A percentile compares a stretch with the other conserved stretches of the same genome.
Conservation (phyloP, 192 early-diverging fungal genomes). For the Entophlyctis helioformis region DNA sequence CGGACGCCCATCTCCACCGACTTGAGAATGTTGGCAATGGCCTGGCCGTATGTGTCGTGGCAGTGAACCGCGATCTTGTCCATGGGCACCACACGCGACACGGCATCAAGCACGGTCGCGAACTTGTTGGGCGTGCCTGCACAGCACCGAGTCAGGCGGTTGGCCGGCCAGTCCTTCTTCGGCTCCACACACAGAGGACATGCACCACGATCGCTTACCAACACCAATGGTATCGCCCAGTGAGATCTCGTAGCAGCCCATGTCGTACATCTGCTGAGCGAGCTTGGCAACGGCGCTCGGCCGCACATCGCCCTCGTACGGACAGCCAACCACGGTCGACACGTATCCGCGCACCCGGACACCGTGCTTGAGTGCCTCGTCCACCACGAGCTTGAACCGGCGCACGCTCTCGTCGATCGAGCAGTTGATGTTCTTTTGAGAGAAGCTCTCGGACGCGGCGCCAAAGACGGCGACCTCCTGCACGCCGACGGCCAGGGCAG, state of each 20-base stretch:
- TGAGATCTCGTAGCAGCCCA: slow-evolving; percentile 96
- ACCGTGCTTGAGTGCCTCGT: slow-evolving; percentile 44
- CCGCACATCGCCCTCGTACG: slow-evolving; percentile 73
- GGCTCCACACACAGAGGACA: no score
- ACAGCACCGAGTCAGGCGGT: not conserved
- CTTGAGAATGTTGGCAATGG: slow-evolving; percentile 80
- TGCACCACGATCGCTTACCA: no score
- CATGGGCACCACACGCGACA: slow-evolving; percentile 56
- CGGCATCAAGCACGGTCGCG: slow-evolving; percentile 54
- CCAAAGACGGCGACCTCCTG: slow-evolving; percentile 87
- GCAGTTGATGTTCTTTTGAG: slow-evolving; percentile 84
- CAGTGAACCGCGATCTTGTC: slow-evolving; percentile 81
- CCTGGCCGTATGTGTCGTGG: slow-evolving; percentile 97
- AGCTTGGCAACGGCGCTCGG: slow-evolving; percentile 61
- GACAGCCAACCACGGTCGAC: slow-evolving; percentile 85
- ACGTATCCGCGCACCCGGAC: slow-evolving; percentile 77
- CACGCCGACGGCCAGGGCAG: slow-evolving; percentile 65
- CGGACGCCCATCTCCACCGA: slow-evolving; percentile 74
- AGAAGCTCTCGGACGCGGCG: slow-evolving; percentile 80
- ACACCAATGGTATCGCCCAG: slow-evolving; percentile 95
- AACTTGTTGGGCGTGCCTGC: slow-evolving; percentile 38
- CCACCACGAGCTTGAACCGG: slow-evolving; percentile 55
- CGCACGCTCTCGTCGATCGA: slow-evolving; percentile 71
- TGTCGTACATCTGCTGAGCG: slow-evolving; percentile 57
- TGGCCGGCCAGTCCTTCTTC: slow-evolving; percentile 9